Evolutionary conservation across 768 basidiomycete species (phyloP).

Genomic region (Mycena galopus): DNA sequence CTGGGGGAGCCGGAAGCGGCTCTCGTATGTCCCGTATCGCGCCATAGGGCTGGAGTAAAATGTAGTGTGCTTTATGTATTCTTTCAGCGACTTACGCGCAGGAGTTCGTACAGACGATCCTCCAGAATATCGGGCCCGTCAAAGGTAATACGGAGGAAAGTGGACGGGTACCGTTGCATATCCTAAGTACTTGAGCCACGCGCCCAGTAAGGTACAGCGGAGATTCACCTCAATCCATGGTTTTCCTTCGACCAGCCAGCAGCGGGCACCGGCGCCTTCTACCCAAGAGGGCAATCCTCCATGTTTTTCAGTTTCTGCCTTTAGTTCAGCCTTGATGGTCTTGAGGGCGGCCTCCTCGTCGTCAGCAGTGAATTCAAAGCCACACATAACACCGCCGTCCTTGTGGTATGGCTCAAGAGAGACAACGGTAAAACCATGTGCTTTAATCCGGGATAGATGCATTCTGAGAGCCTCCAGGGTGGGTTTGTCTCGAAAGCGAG

Average conservation of each 20-base stretch:
- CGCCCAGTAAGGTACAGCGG: background rate
- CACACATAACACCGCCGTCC: constrained; percentile 90
- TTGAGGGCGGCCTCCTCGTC: constrained; percentile 55
- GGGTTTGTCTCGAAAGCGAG: background rate
- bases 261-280: constrained; percentile 58
- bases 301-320: constrained; percentile 56
- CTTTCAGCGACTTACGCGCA: constrained; percentile 71
- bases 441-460: constrained; percentile 65
- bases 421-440: constrained; percentile 72
- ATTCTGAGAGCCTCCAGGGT: constrained; percentile 55
- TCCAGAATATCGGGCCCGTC: constrained; percentile 91
- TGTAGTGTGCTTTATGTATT: background rate
- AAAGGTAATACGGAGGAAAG: constrained; percentile 79
- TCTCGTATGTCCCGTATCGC: constrained; percentile 75
- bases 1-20: constrained; percentile 73
- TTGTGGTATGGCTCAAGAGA: constrained; percentile 76
- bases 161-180: constrained; percentile 84
- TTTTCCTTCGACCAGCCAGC: constrained; percentile 82
- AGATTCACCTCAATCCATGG: constrained; percentile 84
- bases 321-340: constrained; percentile 64
- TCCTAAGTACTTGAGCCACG: constrained; percentile 64
- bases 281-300: constrained; percentile 77
- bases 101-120: constrained; percentile 80
- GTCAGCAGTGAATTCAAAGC: constrained; percentile 67
- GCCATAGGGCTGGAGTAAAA: constrained; percentile 80